phyloP scores from a whole-genome alignment of 2,329 filamentous ascomycete species.

The Ascochyta koolunga region DNA sequence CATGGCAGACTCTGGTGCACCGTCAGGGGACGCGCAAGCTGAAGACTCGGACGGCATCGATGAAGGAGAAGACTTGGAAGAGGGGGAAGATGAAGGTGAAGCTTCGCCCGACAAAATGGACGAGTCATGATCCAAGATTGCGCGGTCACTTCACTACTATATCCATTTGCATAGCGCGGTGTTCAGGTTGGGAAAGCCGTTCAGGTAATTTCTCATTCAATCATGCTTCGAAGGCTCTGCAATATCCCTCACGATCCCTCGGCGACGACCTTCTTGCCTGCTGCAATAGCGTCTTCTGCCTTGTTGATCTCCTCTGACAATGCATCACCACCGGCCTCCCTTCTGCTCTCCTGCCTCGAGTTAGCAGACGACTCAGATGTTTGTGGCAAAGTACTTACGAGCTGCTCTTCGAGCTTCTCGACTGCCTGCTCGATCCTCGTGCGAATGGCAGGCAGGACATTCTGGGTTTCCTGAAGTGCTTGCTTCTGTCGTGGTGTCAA shows the following conservation, averaged over 20 bases:
- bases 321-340: conserved; percentile 47
- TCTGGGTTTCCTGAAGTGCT: conserved; percentile 86
- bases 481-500: conserved; percentile 61
- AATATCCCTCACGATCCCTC: conserved; percentile 41
- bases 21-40: conserved; percentile 28
- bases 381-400: conserved; percentile 64
- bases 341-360: conserved; percentile 47
- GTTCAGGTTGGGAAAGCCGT: conserved; percentile 25
- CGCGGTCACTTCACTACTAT: conserved; percentile 2
- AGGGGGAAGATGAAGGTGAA: conserved; percentile 39
- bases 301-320: conserved; percentile 54
- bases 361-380: conserved; percentile 9
- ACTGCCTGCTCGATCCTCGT: conserved; percentile 74
- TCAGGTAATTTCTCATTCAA: conserved; percentile 7
- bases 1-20: conserved; percentile 38
- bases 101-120: conserved; percentile 37
- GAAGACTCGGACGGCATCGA: conserved; percentile 44
- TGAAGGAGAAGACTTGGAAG: conserved; percentile 41
- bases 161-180: conserved; percentile 43
- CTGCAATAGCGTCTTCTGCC: conserved; percentile 50
- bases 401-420: conserved; percentile 73
- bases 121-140: conserved; percentile 26
- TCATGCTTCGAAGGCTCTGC: conserved; percentile 17
- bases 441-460: conserved; percentile 75
- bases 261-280: conserved; percentile 43